phyloP scores from a whole-genome alignment of 352 stramenopile species.

The Phytophthora meadii region DNA sequence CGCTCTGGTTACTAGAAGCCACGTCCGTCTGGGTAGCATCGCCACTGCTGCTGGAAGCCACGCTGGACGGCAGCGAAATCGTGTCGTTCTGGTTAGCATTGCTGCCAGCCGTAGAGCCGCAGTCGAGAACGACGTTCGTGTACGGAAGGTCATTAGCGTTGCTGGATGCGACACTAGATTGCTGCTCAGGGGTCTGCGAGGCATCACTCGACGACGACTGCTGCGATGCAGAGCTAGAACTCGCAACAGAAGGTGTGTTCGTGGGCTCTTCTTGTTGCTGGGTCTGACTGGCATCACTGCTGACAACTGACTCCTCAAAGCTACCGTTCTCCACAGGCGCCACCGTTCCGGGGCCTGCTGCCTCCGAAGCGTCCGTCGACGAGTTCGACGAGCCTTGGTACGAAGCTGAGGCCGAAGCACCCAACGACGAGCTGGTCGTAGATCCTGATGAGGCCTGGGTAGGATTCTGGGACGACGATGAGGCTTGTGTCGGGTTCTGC shows the following conservation, averaged over 20 bases:
- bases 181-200: slow-evolving; percentile 21
- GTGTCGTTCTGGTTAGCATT: slow-evolving; percentile 2
- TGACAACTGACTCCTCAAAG: slow-evolving; percentile 24
- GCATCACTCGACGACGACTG: slow-evolving; percentile 10
- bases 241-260: slow-evolving; percentile 5
- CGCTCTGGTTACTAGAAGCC: slow-evolving; percentile 6
- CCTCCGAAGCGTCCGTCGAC: slow-evolving; percentile 21
- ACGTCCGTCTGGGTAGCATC: slow-evolving; percentile 5
- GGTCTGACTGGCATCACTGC: slow-evolving; percentile 14
- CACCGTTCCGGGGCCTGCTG: slow-evolving; percentile 21
- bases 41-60: slow-evolving; percentile 5
- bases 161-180: slow-evolving; percentile 26
- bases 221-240: slow-evolving; percentile 11
- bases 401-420: slow-evolving; percentile 4
- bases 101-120: slow-evolving; percentile 4
- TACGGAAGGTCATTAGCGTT: slow-evolving; percentile 4
- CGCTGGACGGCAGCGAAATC: slow-evolving; percentile 9
- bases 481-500: neutral
- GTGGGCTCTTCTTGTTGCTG: slow-evolving; percentile 20
- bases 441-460: slow-evolving; percentile 13
- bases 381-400: slow-evolving; percentile 17
- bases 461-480: slow-evolving; percentile 10
- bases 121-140: slow-evolving; percentile 9
- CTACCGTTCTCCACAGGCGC: slow-evolving; percentile 20
- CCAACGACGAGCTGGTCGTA: slow-evolving; percentile 1